Conservation (phyloP, 371 early-diverging fungal species). For the Nematocida parisii region DNA sequence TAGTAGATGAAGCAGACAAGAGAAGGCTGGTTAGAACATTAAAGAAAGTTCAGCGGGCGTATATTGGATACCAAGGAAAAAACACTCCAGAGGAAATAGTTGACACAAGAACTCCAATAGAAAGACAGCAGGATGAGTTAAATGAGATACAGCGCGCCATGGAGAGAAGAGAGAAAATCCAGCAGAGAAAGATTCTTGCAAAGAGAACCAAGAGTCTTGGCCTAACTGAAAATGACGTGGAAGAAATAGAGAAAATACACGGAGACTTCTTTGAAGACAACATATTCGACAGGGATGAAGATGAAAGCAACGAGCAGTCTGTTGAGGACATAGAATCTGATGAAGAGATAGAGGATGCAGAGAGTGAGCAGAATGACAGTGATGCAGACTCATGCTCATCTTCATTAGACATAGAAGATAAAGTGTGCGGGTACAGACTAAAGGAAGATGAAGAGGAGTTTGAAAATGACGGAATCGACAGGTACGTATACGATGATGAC, state of each 20-base stretch:
- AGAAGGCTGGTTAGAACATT: conserved; percentile 65
- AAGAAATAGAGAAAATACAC: conserved; percentile 70
- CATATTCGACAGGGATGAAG: conserved; percentile 48
- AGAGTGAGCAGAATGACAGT: conserved; percentile 56
- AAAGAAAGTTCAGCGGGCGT: conserved; percentile 60
- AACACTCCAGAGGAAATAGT: conserved; percentile 54
- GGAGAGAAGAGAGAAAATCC: conserved; percentile 60
- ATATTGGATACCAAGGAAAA: conserved; percentile 30
- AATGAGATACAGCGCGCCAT: conserved; percentile 62
- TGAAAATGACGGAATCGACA: conserved; percentile 67
- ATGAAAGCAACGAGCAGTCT: conserved; percentile 6
- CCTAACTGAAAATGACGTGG: conserved; percentile 60
- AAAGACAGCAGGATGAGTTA: conserved; percentile 53
- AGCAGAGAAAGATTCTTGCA: conserved; percentile 46
- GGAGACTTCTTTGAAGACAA: conserved; percentile 61
- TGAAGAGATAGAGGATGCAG: conserved; percentile 30
- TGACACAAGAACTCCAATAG: conserved; percentile 31
- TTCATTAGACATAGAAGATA: conserved; percentile 65
- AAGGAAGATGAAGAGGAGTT: conserved; percentile 66
- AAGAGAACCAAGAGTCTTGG: conserved; percentile 50
- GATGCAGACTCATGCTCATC: conserved; percentile 58
- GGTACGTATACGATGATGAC: conserved; percentile 65
- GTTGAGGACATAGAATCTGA: conserved; percentile 34
- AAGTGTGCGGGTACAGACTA: conserved; percentile 60
- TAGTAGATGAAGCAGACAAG: conserved; percentile 69